Base-by-base conservation (phyloP, 495 filamentous ascomycete species). In the Amphirosellinia nigrospora region DNA sequence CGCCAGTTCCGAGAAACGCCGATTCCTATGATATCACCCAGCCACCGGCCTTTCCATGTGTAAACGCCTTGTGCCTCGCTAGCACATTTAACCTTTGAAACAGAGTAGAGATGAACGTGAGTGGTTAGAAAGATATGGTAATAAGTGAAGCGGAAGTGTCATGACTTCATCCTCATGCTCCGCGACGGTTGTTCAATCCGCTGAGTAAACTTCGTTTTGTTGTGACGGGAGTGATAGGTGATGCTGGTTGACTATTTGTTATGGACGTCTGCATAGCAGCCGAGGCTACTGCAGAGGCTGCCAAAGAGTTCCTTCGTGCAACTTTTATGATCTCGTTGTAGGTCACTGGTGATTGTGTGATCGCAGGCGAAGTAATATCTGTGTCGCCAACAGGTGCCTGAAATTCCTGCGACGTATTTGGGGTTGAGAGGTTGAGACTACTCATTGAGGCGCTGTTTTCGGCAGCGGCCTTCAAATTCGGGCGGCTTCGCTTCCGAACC, bases 401-500 rank as follows among this genome's bases (percentile, higher is more conserved):
- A n/a, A 64, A 62, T 28, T 64, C 74, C 45, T 68, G 64, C 4
- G 74, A 71, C 32, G 69, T 69, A 67, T 69, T 67, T 46, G 75
- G 60, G 28, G 50, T 70, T 50, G 65, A 66, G 58, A 77, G 66
- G 41, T 72, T 72, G 53, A 70, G 64, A 43, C 71, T 75, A 70
- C 48, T 65, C 56, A 64, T 66, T 45, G 72, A 71, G 19, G 60
- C 36, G 36, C 73, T 71, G 15, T 74, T 59, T 13, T 39, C 66
- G 53, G 70, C 64, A 26, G 73, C 69, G 23, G 73, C 73, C 46
- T 76, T 78, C 15, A 85, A 74, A 21, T 77, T 74, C 26, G 83
- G 82, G 38, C 82, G 75, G 74, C 84, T 86, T 30, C 82, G 76
- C 77, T 83, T 84, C 70, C 80, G 73, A 19, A 78, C 82, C 43